Base-by-base conservation (phyloP, 2,329 filamentous ascomycete genomes). In the Curvularia hawaiiensis region DNA sequence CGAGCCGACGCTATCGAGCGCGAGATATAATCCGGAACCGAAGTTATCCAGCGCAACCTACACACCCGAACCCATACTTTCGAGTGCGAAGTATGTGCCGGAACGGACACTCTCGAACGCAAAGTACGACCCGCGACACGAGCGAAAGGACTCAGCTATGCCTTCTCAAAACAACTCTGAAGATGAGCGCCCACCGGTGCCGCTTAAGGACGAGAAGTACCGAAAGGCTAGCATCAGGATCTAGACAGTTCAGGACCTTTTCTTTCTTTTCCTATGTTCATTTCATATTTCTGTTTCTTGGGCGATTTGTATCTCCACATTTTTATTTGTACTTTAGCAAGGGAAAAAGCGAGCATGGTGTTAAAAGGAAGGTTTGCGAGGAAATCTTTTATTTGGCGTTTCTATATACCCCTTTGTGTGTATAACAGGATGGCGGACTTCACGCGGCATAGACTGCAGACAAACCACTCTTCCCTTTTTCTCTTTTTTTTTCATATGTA, bases 101-200 rank as follows among this genome's bases (percentile, higher is more conserved):
- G 47, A 55, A 5, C 38, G 39, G 1, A 39, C 30, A 12, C 22
- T 54, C 14, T 41, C 52, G 2, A 63, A 41, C 26, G 58, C 58
- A 40, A 56, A 39, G 2, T 62, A 61, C 38, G 50, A 41, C 12
- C 55, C 58, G 5, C 50, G 50, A n/a, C 58, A 53, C 3, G 58
- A 56, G 46, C 58, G 67, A 38, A 69, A 67, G n/a, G 67, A 70
- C 50, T 70, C 67, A 0, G 61, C 58, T 20, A 60, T 67, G 50
- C 65, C 65, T 2, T n/a, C 48, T 11, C 53, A 57, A 26, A 24
- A 22, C 10, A 31, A 24, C 20, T 43, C 39, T 9, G 51, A 54
- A 16, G 44, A 47, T 31, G 54, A 57, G 28, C 50, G 44, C 14
- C 54, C 54, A 7, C 54, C 57, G 10, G 57, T 57, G 12, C 49